Percentiles rank a stretch among this genome's conserved stretches.
Conservation (phyloP, 768 basidiomycete genomes). For the Suillus variegatus region DNA sequence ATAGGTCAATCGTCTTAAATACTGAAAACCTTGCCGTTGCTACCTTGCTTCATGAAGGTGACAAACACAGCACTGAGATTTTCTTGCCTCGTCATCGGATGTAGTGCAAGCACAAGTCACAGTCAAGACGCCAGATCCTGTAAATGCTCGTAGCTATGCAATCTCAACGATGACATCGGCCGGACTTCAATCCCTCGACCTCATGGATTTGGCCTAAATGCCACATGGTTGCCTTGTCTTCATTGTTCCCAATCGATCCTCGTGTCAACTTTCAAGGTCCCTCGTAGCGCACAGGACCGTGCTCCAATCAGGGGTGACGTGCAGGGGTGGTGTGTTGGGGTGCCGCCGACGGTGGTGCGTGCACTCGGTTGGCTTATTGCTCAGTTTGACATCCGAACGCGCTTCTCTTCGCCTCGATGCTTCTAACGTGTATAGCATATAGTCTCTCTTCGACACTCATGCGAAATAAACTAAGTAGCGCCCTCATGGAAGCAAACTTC, state of each 20-base stretch:
- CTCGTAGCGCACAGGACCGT: neutral
- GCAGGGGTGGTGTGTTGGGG: too few species aligned
- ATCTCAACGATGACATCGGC: neutral
- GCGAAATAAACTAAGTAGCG: neutral
- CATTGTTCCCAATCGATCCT: slow-evolving; percentile 1
- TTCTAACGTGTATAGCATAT: neutral
- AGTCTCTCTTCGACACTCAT: neutral
- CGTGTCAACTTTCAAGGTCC: neutral
- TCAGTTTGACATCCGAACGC: too few species aligned
- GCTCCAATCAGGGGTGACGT: neutral
- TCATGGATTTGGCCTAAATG: too few species aligned
- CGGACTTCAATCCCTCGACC: neutral
- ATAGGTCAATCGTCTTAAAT: neutral
- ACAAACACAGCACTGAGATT: slow-evolving; percentile 1
- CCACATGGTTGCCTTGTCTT: neutral
- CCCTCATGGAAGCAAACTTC: neutral
- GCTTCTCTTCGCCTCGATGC: neutral
- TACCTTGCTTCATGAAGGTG: neutral
- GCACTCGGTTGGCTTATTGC: neutral
- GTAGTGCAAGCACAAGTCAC: neutral
- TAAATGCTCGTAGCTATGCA: neutral
- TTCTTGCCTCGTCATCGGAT: neutral
- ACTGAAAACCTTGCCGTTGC: neutral
- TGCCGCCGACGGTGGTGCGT: neutral
- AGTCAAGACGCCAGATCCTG: too few species aligned